A percentile compares a stretch with the other conserved stretches of the same genome.
These are phyloP conservation scores for Cruciata laevipes DNA, from an alignment of 257 asterid species.

Conservation along the genomic window DNA sequence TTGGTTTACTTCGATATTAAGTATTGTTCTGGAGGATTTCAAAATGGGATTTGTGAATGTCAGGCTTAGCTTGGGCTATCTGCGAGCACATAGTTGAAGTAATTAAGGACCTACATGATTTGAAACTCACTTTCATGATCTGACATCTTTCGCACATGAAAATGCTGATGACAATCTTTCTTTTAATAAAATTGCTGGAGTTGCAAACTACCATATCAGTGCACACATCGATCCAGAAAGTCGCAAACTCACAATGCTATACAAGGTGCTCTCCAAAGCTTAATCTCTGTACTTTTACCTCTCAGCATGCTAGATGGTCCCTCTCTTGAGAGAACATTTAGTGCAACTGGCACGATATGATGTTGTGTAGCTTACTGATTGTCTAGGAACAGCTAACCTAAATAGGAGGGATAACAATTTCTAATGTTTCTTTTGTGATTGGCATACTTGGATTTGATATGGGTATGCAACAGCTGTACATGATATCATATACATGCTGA, in stretches of 20 bases:
- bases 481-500: not conserved
- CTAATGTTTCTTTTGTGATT: not conserved
- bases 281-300: not conserved
- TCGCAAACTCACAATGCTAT: conserved; percentile 96
- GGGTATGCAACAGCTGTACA: not conserved
- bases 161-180: conserved; percentile 31
- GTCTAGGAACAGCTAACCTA: not conserved
- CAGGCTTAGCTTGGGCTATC: conserved; percentile 98
- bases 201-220: conserved; percentile 88
- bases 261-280: conserved; percentile 50
- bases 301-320: not conserved
- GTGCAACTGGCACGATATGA: not conserved
- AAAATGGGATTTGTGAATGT: not conserved
- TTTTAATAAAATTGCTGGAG: conserved; percentile 45
- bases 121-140: conserved; percentile 98
- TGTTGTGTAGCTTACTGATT: not conserved
- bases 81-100: conserved; percentile 87
- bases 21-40: not conserved
- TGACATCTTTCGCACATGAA: conserved; percentile 76
- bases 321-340: not conserved
- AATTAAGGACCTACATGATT: conserved; percentile 79
- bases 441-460: not conserved
- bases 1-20: not conserved
- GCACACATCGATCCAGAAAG: conserved; percentile 87
- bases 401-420: not conserved